These are phyloP conservation scores for Pleurotus djamor DNA, from an alignment of 768 basidiomycete species.

Conservation along the genomic window DNA sequence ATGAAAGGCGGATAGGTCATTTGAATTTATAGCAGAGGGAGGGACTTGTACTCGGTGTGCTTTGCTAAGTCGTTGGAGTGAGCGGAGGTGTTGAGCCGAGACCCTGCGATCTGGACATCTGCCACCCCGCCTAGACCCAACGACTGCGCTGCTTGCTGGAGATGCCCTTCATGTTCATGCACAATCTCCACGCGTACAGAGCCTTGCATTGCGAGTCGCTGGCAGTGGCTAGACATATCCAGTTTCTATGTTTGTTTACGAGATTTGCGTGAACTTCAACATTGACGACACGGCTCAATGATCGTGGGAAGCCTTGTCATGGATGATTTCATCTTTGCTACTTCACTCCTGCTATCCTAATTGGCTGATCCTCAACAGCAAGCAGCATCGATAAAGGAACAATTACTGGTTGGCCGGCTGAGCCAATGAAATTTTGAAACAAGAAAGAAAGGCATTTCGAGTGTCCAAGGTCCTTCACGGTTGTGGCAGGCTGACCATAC, in stretches of 20 bases:
- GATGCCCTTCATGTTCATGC: neutral
- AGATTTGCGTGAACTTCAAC: too few species aligned
- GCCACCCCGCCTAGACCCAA: neutral
- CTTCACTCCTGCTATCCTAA: too few species aligned
- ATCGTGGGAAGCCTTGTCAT: too few species aligned
- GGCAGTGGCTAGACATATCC: too few species aligned
- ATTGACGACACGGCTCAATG: too few species aligned
- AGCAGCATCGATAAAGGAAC: neutral
- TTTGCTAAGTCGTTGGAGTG: neutral
- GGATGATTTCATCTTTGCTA: too few species aligned
- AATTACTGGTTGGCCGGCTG: neutral
- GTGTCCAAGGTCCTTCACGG: neutral
- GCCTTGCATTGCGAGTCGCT: too few species aligned
- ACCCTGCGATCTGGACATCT: slow-evolving; percentile 7
- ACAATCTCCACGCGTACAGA: too few species aligned
- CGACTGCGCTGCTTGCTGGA: neutral
- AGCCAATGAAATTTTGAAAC: neutral
- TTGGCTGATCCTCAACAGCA: neutral
- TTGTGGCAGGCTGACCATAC: neutral
- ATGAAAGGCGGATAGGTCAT: neutral
- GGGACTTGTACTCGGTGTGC: neutral
- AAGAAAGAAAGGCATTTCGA: neutral
- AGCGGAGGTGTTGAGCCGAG: slow-evolving; percentile 5
- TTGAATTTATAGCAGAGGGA: neutral
- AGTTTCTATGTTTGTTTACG: too few species aligned